Percentiles rank a stretch among this genome's conserved stretches.
Evolutionary conservation across 805 yeast species (phyloP).

Genomic region (Cyberlindnera amylophila): DNA sequence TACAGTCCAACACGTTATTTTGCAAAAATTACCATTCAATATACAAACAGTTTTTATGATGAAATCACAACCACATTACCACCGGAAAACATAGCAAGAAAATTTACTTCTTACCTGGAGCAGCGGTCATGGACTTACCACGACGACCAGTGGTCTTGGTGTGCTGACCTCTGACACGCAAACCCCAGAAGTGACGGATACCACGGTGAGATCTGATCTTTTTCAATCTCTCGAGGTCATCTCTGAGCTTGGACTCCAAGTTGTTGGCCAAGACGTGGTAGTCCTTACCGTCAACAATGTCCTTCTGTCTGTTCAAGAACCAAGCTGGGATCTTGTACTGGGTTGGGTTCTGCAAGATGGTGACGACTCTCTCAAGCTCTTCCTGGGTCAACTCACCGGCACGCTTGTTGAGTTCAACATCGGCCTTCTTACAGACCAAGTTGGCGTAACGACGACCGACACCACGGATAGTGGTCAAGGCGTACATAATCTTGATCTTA

Average conservation of each 20-base stretch:
- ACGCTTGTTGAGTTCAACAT: constrained; percentile 96
- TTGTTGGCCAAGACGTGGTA: constrained; percentile 98
- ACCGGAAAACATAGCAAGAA: constrained; percentile 1
- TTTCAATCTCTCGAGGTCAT: constrained; percentile 99
- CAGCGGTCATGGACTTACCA: constrained; percentile 37
- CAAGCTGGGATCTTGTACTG: constrained; percentile 99
- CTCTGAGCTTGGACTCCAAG: constrained; percentile 99
- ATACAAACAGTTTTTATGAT: constrained; percentile 16
- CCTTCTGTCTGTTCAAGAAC: constrained; percentile 99
- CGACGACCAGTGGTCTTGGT: constrained; percentile 99
- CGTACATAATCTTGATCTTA: constrained; percentile 99
- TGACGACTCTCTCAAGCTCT: constrained; percentile 99
- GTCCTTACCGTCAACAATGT: constrained; percentile 97
- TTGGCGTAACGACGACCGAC: constrained; percentile 99
- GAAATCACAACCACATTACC: constrained; percentile 8
- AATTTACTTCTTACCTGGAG: constrained; percentile 11
- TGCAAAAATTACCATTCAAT: constrained; percentile 16
- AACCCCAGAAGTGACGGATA: constrained; percentile 99
- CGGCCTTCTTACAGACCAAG: constrained; percentile 99
- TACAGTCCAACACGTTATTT: constrained; percentile 1
- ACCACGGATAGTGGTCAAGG: constrained; percentile 99
- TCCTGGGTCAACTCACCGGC: constrained; percentile 99
- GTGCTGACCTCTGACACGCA: constrained; percentile 99
- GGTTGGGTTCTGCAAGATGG: constrained; percentile 99
- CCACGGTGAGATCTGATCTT: constrained; percentile 99